Base-by-base conservation (phyloP, 2,329 filamentous ascomycete species). In the Ceratocystiopsis minuta region DNA sequence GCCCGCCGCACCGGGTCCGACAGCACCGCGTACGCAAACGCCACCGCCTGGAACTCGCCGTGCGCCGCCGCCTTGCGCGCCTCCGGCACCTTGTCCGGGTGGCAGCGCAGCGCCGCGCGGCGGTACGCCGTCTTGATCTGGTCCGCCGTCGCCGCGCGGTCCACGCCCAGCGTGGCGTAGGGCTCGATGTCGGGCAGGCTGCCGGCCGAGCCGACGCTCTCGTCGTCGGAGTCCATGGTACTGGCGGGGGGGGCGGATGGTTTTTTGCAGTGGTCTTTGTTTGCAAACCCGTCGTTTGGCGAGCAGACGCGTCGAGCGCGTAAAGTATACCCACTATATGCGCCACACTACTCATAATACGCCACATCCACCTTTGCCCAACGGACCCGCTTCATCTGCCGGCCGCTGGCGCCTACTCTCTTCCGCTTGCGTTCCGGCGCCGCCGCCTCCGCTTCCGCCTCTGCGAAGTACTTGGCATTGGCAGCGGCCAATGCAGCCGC, bases 1-100 rank as follows among this genome's bases (percentile, higher is more conserved):
- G 77, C 76, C 50, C 90, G 81, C 41, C 90, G 76, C 16, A 69
- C 67, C 17, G 80, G 68, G 51, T 95, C 84, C 31, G 84, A 94
- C 33, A 98, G 80, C 39, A 98, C 74, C 32, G 86, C 88, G 55
- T 96, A 94, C 41, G 90, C 88, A 54, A 95, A 88, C 18, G 88
- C 88, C 51, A 98, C 77, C 51, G 80, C 69, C 60, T 98, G 90
- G 58, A 98, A 98, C 42, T 72, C 79, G 46, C 69, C 67, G 52
- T 94, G 79, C 2, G 90, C 88, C 36, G 70, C 63, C 20, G 77
- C 69, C 54, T 84, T 85, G 41, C 78, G 63, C 17, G 75, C 68
- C 11, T 42, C 11, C 24, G 48, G 13, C 36, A 45, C 45, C 61
- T 51, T 70, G 88, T 80, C 80, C 52, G 83, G 83, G 53, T 98